Evolutionary conservation across 169 alveolate genomes (phyloP), one percentile per base, ranked within the genome.

Genomic region (Cryptosporidium ubiquitum): DNA sequence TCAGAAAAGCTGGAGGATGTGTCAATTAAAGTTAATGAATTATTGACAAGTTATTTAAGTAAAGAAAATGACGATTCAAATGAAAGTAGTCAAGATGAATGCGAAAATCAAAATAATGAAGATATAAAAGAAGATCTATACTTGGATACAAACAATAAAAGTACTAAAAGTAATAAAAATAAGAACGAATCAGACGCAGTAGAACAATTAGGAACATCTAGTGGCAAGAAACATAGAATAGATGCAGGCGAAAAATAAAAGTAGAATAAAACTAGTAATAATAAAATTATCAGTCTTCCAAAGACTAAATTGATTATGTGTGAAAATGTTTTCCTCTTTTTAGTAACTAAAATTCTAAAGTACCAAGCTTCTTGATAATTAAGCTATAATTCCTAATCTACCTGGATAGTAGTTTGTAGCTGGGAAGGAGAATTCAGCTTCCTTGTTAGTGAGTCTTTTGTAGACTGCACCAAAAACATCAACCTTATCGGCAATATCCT

Each of bases 391-490:
- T 40, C 89, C 89, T 61, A 79, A 40, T 79, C 75, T 79, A 40
- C 89, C 89, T 61, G 89, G 89, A 64, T 79, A 79, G 75, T 64
- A 79, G 75, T 79, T 79, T 29, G 89, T 79, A 35, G 89, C 79
- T 66, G 96, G 92, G 93, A 97, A 97, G 84, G 95, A 73, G 92
- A 97, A 96, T 60, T 93, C 95, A 29, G 97, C 97, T 84, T 97
- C 98, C 93, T 96, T 97, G 94, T 94, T 94, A 85, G 99, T 97
- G 69, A 97, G 95, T 92, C 94, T 96, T 93, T 94, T 94, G 95
- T 97, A 97, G 69, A 96, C 98, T 57, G 97, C 99, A 37, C 97
- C 95, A 94, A 96, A 95, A 52, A 97, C 96, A 93, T 96, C 98
- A 68, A 97, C 94, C 91, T 97, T 97, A 86, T 96, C 98, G 84